Conservation (phyloP, 352 stramenopile species). For the Phytophthora fragariae region DNA sequence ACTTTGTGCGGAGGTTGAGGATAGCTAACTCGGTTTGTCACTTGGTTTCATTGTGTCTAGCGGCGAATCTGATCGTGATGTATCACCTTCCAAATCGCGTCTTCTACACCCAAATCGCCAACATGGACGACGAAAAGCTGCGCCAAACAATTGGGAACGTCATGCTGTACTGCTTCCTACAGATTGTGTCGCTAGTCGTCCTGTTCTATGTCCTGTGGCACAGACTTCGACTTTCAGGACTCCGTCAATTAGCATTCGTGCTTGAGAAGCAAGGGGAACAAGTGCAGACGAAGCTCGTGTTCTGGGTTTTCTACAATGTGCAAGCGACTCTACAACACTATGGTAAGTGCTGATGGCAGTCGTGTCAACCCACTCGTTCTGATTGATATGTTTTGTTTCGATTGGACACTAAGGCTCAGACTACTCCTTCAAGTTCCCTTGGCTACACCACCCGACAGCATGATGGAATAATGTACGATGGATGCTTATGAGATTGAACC, state of each 20-base stretch:
- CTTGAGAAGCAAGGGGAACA: slow-evolving; percentile 40
- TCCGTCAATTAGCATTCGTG: slow-evolving; percentile 49
- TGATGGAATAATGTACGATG: not conserved
- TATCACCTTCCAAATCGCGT: slow-evolving; percentile 44
- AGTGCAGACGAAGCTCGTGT: slow-evolving; percentile 46
- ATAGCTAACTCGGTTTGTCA: too few species aligned
- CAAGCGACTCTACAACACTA: slow-evolving; percentile 42
- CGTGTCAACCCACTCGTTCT: not conserved
- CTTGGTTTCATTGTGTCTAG: slow-evolving; percentile 4
- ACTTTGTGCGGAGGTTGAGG: too few species aligned
- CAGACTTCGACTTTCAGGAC: slow-evolving; percentile 33
- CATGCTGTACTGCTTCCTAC: slow-evolving; percentile 44
- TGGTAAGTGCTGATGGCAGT: slow-evolving; percentile 6
- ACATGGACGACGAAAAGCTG: slow-evolving; percentile 27
- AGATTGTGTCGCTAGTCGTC: slow-evolving; percentile 47
- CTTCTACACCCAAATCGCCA: slow-evolving; percentile 40
- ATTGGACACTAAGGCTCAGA: not conserved
- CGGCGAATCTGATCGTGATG: slow-evolving; percentile 32
- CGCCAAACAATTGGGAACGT: slow-evolving; percentile 33
- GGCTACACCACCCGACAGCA: not conserved
- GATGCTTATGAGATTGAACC: too few species aligned
- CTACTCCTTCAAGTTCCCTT: not conserved
- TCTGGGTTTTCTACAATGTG: slow-evolving; percentile 53
- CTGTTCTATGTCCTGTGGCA: slow-evolving; percentile 32
- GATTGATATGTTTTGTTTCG: not conserved